phyloP scores from a whole-genome alignment of 1,139 yeast species.

The Saccharomyces hybrid region DNA sequence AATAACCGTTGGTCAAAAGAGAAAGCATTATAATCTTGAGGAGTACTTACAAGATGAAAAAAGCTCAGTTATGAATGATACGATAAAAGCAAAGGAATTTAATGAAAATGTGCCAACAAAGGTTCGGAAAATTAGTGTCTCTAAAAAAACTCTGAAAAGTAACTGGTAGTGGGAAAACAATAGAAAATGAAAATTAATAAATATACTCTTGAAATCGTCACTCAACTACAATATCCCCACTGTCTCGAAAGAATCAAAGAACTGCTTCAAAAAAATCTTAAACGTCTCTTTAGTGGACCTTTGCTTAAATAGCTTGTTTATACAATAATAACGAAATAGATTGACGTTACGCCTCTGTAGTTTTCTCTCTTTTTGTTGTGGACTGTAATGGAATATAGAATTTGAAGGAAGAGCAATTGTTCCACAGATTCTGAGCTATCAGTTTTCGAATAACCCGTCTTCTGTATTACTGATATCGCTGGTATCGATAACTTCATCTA shows the following conservation, averaged over 20 bases:
- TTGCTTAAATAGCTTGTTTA: neutral
- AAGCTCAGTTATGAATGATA: slow-evolving; percentile 12
- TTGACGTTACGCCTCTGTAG: neutral
- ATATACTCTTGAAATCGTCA: too few relatives aligned
- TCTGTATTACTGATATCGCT: slow-evolving; percentile 7
- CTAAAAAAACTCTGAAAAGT: slow-evolving; percentile 29
- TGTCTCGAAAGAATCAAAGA: neutral
- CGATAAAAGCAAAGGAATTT: slow-evolving; percentile 3
- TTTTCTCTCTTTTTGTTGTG: neutral
- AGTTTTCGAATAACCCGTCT: neutral
- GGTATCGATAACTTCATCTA: slow-evolving; percentile 12
- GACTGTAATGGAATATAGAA: neutral
- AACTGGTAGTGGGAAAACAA: slow-evolving; percentile 18
- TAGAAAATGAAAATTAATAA: neutral
- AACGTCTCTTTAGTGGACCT: neutral
- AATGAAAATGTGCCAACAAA: slow-evolving; percentile 12
- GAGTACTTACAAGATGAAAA: slow-evolving; percentile 14
- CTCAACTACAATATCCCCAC: neutral
- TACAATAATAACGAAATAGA: neutral
- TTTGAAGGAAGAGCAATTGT: neutral
- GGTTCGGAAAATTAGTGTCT: slow-evolving; percentile 28
- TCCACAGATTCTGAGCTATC: neutral
- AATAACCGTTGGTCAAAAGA: slow-evolving; percentile 12
- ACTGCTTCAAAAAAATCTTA: neutral
- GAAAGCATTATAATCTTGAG: slow-evolving; percentile 19